These are phyloP conservation scores for Melastoma malabathricum DNA, from an alignment of 345 rosid genomes.

Conservation along the genomic window DNA sequence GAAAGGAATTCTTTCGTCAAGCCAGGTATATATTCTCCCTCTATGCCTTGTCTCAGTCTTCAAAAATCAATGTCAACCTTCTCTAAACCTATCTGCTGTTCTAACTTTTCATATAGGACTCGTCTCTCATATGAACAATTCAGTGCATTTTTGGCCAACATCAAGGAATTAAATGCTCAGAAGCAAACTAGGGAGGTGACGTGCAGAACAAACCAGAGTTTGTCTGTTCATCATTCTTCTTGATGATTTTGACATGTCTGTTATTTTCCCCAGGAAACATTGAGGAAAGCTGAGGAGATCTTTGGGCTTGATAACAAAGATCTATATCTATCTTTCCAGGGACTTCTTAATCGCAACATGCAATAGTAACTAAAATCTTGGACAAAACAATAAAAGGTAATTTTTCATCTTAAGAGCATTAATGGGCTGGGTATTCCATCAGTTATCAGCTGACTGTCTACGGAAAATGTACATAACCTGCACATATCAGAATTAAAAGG, in stretches of 20 bases:
- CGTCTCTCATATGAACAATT: conserved; percentile 85
- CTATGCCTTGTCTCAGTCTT: too few species aligned
- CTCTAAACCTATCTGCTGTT: not conserved
- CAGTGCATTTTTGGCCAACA: conserved; percentile 82
- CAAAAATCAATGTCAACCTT: not conserved
- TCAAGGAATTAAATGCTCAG: conserved; percentile 84
- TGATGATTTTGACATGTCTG: too few species aligned
- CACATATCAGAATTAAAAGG: too few species aligned
- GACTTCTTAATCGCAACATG: conserved; percentile 50
- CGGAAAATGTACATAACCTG: too few species aligned
- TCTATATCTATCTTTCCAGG: conserved; percentile 69
- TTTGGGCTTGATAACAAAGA: conserved; percentile 81
- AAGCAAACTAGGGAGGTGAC: conserved; percentile 84
- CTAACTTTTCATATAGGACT: conserved; percentile 35
- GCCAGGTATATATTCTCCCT: conserved; percentile 42
- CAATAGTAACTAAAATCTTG: too few species aligned
- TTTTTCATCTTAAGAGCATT: too few species aligned
- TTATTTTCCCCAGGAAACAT: conserved; percentile 48
- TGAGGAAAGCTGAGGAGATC: conserved; percentile 79
- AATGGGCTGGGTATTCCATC: too few species aligned
- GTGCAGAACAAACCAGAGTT: not conserved
- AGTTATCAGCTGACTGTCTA: too few species aligned
- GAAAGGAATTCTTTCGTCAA: conserved; percentile 94
- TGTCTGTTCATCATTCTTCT: not conserved
- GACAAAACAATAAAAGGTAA: too few species aligned